Base-by-base conservation (phyloP, 306 rosid species). In the Quercus alba region DNA sequence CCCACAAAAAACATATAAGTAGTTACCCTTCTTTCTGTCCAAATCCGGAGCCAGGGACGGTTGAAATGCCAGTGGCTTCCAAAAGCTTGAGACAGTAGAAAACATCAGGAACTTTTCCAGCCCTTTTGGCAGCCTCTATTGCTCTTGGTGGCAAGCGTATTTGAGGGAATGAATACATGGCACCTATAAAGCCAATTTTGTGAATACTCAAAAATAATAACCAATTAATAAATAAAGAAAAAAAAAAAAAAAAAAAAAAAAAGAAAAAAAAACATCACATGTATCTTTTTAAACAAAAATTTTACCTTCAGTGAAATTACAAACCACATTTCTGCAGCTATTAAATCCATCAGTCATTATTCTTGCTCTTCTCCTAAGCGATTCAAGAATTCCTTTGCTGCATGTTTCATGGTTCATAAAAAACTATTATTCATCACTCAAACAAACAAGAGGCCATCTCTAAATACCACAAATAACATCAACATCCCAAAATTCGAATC, bases 161-260 rank as follows among this genome's bases (percentile, higher is more conserved):
- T 90, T 96, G 99, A 72, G 99, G 99, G 90, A 96, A 96, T 56
- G 99, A 96, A 79, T 96, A 96, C 99, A 96, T 96, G 63, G 99
- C 99, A 79, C 99, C 99, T 96, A 41, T 41, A 82, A 80, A 85
- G 81, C 84, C 74, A 81, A 82, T 49, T 72, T 82, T 56, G 68
- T 18, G 25, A 72, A 73, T 85, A 74, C 75, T 31, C 61, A 66
- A 49, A 59, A 49, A 70, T 56, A 59, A 33, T 70, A 64, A 77
- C 57, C 61, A 51, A 46, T 30, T 41, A 71, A n/a, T 31, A 59
- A 56, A 54, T 58, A 74, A 0, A 8, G 46, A 41, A 41, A 41
- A 44, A 41, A 44, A 56, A 68, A 78, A 68, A 44, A 56, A 68
- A 78, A 68, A 44, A 56, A 68, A 78, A 68, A 44, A 56, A 68